Evolutionary conservation across 2,329 filamentous ascomycete species (phyloP).

Genomic region (Cryphonectria naterciae): DNA sequence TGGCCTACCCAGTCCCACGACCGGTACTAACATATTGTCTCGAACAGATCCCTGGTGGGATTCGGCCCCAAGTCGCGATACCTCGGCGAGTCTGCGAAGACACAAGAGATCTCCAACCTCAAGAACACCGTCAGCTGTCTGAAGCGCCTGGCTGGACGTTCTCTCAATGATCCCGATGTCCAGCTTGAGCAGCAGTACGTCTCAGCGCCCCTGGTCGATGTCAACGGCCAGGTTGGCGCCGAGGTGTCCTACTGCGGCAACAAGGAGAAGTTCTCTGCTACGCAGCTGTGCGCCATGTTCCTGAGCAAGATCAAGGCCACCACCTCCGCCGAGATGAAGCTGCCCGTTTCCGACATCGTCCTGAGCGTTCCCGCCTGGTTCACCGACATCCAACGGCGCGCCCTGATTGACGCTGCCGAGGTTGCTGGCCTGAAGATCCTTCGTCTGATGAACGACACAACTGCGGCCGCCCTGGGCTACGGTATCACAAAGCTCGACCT

Average conservation of each 20-base stretch:
- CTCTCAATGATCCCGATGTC: conserved; percentile 87
- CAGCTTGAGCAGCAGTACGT: conserved; percentile 91
- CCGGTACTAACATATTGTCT: conserved; percentile 29
- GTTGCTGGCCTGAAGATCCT: conserved; percentile 92
- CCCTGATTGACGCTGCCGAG: conserved; percentile 87
- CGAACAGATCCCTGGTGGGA: conserved; percentile 80
- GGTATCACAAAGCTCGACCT: conserved; percentile 98
- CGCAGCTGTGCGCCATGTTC: conserved; percentile 93
- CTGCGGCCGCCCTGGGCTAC: conserved; percentile 91
- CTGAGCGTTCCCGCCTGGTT: conserved; percentile 97
- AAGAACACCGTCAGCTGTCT: conserved; percentile 97
- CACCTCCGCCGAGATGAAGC: conserved; percentile 82
- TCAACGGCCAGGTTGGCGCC: conserved; percentile 92
- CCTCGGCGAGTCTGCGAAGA: conserved; percentile 94
- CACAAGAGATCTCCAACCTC: conserved; percentile 98
- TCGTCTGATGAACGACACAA: conserved; percentile 96
- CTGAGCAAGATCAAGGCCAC: conserved; percentile 92
- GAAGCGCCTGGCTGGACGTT: conserved; percentile 89
- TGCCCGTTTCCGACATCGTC: conserved; percentile 90
- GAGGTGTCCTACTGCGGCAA: conserved; percentile 93
- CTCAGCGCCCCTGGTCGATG: conserved; percentile 82
- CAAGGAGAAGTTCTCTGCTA: conserved; percentile 94
- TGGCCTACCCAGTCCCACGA: conserved; percentile 2
- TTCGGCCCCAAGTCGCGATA: conserved; percentile 95
- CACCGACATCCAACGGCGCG: conserved; percentile 89